Base-by-base conservation (phyloP, 2,329 filamentous ascomycete species). In the Anthostomella pinea region DNA sequence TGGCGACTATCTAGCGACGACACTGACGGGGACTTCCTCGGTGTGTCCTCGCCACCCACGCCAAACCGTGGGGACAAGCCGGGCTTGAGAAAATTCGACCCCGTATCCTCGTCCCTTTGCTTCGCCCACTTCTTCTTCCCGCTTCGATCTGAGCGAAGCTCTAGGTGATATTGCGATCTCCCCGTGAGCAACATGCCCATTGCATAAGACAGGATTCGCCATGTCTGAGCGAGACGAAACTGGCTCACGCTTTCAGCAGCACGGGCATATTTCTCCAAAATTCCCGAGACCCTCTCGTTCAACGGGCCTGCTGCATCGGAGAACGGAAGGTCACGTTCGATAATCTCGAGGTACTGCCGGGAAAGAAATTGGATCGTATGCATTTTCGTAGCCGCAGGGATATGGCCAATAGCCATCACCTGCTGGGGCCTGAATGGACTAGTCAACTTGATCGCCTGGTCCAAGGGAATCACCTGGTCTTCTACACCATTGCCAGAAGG, bases 161-260 rank as follows among this genome's bases (percentile, higher is more conserved):
- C 67, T 0, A 77, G 64, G 48, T 83, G 79, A 41, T 76, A 78
- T 27, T 76, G 69, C 1, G 73, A 77, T 18, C 79, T 68, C 19
- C 70, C 67, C 11, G 62, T 63, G 2, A 83, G 64, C 1, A 83
- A 63, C 9, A 80, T 57, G 14, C 65, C 61, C 46, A 79, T 70
- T 8, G 72, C 73, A 49, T 75, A 81, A 0, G 72, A 70, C 14
- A 83, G 53, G 9, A 82, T 68, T 19, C 77, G 72, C 79, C 79
- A 83, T 1, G 77, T 80, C 52, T 83, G 79, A 5, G 79, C 76
- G 0, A 83, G 65, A 1, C 79, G 70, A 51, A 76, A 83, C 30
- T 77, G 65, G 20, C 69, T 71, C 14, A 73, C 70, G 3, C 61
- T 63, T 46, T 82, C 77, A 2, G 79, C 75, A n/a, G 74, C 71